Base-by-base conservation (phyloP, 371 early-diverging fungal species). In the Smittium culicis region DNA sequence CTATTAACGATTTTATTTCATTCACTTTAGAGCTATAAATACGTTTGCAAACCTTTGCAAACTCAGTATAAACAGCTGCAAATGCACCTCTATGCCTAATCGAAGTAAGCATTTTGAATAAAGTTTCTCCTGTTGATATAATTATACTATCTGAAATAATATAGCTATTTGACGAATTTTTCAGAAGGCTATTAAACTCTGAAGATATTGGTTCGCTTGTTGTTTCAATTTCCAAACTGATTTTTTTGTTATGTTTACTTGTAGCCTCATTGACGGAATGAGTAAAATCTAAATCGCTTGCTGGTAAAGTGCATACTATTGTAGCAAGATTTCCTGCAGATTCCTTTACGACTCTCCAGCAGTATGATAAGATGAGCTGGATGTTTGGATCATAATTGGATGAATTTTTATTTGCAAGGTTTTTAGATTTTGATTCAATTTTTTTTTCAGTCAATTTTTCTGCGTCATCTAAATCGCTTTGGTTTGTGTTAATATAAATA, bases 51-150 rank as follows among this genome's bases (percentile, higher is more conserved):
- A 94, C 74, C 0, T 75, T 73, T 2, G 86, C 81, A 67, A 91
- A 93, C 29, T 85, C 86, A 17, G 88, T 86, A 71, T 89, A 86
- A 0, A 93, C 91, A 0, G 92, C 88, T 0, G 90, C 86, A 70
- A 95, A 95, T 1, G 94, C 94, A 31, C 96, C 96, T 34, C 89
- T 85, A 67, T 95, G 96, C 25, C 96, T 82, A 34, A 94, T 86
- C n/a, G 83, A 79, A 0, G 73, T 71, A 56, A 80, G 64, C 54
- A 77, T 67, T 17, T 68, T 60, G 31, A 71, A 76, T 62, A 79
- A 66, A 8, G 67, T 64, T 0, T 58, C 55, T 59, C 73, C 75
- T 20, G 68, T 73, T 1, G 34, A 29, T 35, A 56, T 34, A 25
- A 76, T 61, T 0, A 61, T 59, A 27, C 27, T 16, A 16, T 70